Evolutionary conservation across 2,329 filamentous ascomycete genomes (phyloP), one percentile per base, ranked within the genome.

Genomic region (Microsporum ferrugineum): DNA sequence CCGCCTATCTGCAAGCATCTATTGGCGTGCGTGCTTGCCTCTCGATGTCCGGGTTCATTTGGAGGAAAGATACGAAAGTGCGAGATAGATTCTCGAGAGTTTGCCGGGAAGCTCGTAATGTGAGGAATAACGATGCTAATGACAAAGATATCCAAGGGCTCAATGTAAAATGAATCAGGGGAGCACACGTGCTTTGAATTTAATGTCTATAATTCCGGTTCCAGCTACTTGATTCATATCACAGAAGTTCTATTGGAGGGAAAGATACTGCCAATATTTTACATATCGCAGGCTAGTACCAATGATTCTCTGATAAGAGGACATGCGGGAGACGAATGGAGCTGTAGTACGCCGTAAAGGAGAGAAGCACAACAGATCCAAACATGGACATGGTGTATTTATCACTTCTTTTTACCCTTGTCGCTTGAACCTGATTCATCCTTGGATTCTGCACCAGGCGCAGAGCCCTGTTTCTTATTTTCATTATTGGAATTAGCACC

Each of bases 1-100:
- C 51, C 60, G 12, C 67, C 73, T 3, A 67, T 88, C 75, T 99
- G 92, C 72, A 96, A 96, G 75, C 92, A 99, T 73, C 74, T 97
- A 3, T 80, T 97, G 14, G 92, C 92, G 1, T 95, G 89, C 71
- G 74, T 92, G 45, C 72, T 97, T 60, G 86, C 80, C 4, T 86
- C 89, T 71, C 78, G 79, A 55, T 91, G 88, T 77, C 71, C 70
- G 0, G 72, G 64, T 2, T 71, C 85, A 33, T 80, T 94, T 66
- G 80, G 78, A 3, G 68, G 68, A 0, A 82, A 82, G 66, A 78
- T 87, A 14, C 78, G 81, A 61, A 79, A 82, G 66, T 78, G 76
- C 67, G 68, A 70, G 45, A 79, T 87, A 14, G 57, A 17, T 45
- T 34, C 58, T 36, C 51, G 33, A 3, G 62, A 62, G 14, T 45